Evolutionary conservation across 1,284 basidiomycete species (phyloP).

Genomic region (Flammula alnicola): DNA sequence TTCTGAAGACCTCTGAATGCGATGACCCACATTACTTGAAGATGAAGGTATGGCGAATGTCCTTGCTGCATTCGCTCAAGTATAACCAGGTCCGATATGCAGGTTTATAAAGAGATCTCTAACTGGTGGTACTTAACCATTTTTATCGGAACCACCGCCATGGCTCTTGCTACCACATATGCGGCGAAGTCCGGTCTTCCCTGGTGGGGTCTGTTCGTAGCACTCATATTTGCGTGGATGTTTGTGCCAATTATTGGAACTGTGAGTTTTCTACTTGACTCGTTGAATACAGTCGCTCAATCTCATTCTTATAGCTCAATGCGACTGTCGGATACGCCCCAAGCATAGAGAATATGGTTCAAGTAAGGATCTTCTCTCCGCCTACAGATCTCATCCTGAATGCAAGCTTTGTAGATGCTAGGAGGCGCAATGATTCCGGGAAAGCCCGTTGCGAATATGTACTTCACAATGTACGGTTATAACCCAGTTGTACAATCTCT

Average conservation of each 20-base stretch:
- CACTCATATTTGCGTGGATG: slow-evolving; percentile 51
- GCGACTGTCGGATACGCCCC: slow-evolving; percentile 34
- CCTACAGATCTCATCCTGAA: slow-evolving; percentile 31
- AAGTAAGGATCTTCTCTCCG: slow-evolving; percentile 26
- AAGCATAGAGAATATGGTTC: slow-evolving; percentile 35
- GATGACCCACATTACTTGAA: slow-evolving; percentile 13
- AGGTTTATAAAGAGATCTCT: slow-evolving; percentile 60
- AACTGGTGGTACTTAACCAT: slow-evolving; percentile 64
- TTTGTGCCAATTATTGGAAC: slow-evolving; percentile 59
- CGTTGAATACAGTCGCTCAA: slow-evolving; percentile 28
- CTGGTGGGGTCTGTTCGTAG: slow-evolving; percentile 52
- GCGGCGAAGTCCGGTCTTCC: slow-evolving; percentile 55
- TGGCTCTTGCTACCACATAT: slow-evolving; percentile 57
- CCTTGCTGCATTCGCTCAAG: no score
- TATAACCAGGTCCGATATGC: slow-evolving; percentile 62
- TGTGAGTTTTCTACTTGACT: slow-evolving; percentile 50
- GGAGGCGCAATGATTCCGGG: slow-evolving; percentile 44
- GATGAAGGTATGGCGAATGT: slow-evolving; percentile 19
- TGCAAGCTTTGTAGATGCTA: slow-evolving; percentile 42
- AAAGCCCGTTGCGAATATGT: slow-evolving; percentile 52
- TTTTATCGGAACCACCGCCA: slow-evolving; percentile 48
- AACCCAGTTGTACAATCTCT: slow-evolving; percentile 49
- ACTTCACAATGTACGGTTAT: slow-evolving; percentile 53
- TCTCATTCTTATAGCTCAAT: slow-evolving; percentile 31
- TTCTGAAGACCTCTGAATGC: not conserved